Base-by-base conservation (phyloP, 441 rosid genomes). In the Pelargonium fulgidum region DNA sequence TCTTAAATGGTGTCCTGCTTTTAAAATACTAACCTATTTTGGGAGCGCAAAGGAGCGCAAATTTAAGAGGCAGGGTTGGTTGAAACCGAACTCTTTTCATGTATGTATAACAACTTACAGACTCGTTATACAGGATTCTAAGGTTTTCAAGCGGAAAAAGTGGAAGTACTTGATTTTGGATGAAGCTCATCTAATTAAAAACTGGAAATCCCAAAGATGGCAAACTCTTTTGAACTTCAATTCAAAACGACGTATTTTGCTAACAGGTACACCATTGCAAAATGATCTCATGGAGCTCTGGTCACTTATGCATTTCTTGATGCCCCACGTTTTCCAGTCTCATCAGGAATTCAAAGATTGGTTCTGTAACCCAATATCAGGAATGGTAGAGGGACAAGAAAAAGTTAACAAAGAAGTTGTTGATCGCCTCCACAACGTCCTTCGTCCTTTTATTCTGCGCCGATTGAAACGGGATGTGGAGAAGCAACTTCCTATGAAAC, bases 201-300 rank as follows among this genome's bases (percentile, higher is more conserved):
- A 96, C 79, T 96, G 99, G 99, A 93, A 96, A 83, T 96, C 99
- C 64, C 99, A 93, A 78, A 88, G 99, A 84, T 96, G 99, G 99
- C 99, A 96, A 81, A 96, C 99, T 64, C 96, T 96, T 73, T 75
- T 96, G 74, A 96, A 96, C 81, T 96, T 96, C 84, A 94, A 93
- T 81, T 96, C 99, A 67, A 96, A 93, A 78, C 86, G 99, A 54
- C 91, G 99, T 48, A 96, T 96, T 77, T 81, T 96, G 75, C 82
- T 96, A 76, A 96, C 98, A 62, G 99, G 99, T 73, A 96, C 99
- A 19, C 99, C 99, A 3, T 73, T 96, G 81, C 99, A 96, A 86
- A 96, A 96, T 78, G 99, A 96, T 84, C 97, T 96, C 72, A 96
- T 96, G 99, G 99, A 96, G 77, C 82, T 96, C 68, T 96, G 99